Percentiles rank a stretch among this genome's conserved stretches.
Conservation (phyloP, 495 filamentous ascomycete species). For the Cryomyces minteri region DNA sequence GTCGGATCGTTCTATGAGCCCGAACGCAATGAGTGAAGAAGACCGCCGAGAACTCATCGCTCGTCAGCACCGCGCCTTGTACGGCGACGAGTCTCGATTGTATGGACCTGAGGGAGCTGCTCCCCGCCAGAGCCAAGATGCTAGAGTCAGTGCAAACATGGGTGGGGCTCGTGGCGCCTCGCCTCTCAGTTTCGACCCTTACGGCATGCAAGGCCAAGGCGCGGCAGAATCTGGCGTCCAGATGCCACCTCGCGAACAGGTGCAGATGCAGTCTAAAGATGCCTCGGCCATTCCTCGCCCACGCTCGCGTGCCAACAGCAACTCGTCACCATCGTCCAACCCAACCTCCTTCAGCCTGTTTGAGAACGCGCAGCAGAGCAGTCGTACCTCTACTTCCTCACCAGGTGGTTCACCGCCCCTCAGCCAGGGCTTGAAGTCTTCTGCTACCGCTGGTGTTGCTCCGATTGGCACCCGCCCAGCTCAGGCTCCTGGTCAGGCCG, state of each 20-base stretch:
- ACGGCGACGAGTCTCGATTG: conserved; percentile 51
- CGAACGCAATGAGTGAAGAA: conserved; percentile 81
- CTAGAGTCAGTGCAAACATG: conserved; percentile 26
- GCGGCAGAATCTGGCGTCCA: conserved; percentile 25
- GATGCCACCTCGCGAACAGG: conserved; percentile 17
- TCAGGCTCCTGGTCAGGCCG: conserved; percentile 28
- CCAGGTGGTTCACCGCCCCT: conserved; percentile 72
- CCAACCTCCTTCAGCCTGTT: conserved; percentile 46
- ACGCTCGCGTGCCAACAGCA: conserved; percentile 72
- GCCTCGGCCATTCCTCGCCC: conserved; percentile 31
- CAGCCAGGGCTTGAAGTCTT: conserved; percentile 33
- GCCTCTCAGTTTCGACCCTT: conserved; percentile 45
- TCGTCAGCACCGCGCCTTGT: conserved; percentile 83
- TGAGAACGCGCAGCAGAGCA: conserved; percentile 57
- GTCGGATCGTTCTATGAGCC: conserved; percentile 82
- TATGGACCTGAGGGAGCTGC: conserved; percentile 44
- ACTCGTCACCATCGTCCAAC: conserved; percentile 61
- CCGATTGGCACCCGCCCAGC: conserved; percentile 85
- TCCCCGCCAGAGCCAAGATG: conserved; percentile 38
- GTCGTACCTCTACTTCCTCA: conserved; percentile 75
- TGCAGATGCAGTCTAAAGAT: conserved; percentile 13
- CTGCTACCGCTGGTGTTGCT: conserved; percentile 49
- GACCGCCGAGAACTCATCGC: conserved; percentile 91
- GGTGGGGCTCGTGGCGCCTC: conserved; percentile 34
- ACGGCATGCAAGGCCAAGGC: conserved; percentile 27